phyloP scores from a whole-genome alignment of 2,329 filamentous ascomycete genomes.

The Venturia pyrina region DNA sequence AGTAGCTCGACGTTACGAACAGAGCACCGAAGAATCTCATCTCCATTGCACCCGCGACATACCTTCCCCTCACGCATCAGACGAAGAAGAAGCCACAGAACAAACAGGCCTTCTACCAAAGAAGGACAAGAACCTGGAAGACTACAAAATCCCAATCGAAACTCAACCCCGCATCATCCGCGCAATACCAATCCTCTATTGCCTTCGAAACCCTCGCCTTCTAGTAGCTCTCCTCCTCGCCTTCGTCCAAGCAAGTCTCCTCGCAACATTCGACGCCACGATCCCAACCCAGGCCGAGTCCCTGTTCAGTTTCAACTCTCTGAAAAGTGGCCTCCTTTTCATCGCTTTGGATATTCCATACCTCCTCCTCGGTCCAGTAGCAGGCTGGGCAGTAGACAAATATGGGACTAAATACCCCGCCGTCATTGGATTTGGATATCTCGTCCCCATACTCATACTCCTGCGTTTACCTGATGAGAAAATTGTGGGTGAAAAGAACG shows the following conservation, averaged over 20 bases:
- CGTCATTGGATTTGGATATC: constrained; percentile 44
- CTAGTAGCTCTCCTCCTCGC: constrained; percentile 26
- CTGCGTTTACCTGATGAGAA: constrained; percentile 43
- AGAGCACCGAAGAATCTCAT: constrained; percentile 13
- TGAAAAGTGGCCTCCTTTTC: constrained; percentile 19
- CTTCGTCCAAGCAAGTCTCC: constrained; percentile 34
- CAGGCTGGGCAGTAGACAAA: constrained; percentile 3
- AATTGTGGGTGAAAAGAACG: neutral
- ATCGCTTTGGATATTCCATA: constrained; percentile 5
- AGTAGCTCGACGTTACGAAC: constrained; percentile 38
- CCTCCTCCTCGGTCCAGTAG: constrained; percentile 5
- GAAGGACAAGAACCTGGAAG: constrained; percentile 18
- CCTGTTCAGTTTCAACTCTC: constrained; percentile 34
- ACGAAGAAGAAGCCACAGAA: constrained; percentile 16
- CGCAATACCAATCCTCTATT: constrained; percentile 39
- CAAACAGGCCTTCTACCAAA: constrained; percentile 22
- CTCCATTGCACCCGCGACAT: constrained; percentile 13
- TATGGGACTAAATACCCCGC: constrained; percentile 2
- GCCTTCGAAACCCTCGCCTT: constrained; percentile 25
- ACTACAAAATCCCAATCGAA: constrained; percentile 33
- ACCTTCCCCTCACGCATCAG: constrained; percentile 11
- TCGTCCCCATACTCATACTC: constrained; percentile 51
- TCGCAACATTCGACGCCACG: constrained; percentile 38
- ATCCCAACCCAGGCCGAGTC: constrained; percentile 34
- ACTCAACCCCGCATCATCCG: constrained; percentile 31